Base-by-base conservation (phyloP, 805 yeast species). In the Diddensiella santjacobensis region DNA sequence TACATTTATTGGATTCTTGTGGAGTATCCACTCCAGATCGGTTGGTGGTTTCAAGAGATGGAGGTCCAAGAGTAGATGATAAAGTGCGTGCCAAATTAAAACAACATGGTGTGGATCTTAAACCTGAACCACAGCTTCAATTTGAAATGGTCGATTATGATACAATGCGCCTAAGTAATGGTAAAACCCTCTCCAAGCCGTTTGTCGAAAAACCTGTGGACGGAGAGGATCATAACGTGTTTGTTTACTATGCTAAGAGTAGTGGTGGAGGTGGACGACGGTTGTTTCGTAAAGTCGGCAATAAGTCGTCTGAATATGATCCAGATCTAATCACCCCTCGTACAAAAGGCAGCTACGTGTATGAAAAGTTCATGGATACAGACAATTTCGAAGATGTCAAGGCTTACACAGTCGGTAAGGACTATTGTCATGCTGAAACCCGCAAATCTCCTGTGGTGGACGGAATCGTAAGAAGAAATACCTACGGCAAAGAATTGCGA, bases 361-460 rank as follows among this genome's bases (percentile, higher is more conserved):
- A 93, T 66, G 99, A 93, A 67, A 76, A 85, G 67, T 93, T 93
- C 59, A 89, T 93, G 91, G 97, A 93, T 64, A 91, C 99, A 2
- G 97, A 93, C 66, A 93, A 93, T 64, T 90, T 89, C 61, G 99
- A 93, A 69, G 99, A 93, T 67, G 99, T 93, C 53, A 93, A 93
- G 69, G 98, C 98, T 0, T 93, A 93, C 66, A 93, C 99, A 1
- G 98, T 93, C 3, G 98, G 99, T 1, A 80, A 84, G 2, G 71
- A 71, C 17, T 93, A 78, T 62, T 93, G 99, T 64, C 99, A 93
- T 66, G 99, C 99, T 0, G 99, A 93, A 64, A 93, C 99, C 1
- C 78, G 99, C 61, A 93, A 93, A 66, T 88, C 96, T 0, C 99
- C 99, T 0, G 99, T 93, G 2, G 99, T 93, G n/a, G 99, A 93